Conservation (phyloP, 257 asterid genomes). For the Ocimum tenuiflorum region DNA sequence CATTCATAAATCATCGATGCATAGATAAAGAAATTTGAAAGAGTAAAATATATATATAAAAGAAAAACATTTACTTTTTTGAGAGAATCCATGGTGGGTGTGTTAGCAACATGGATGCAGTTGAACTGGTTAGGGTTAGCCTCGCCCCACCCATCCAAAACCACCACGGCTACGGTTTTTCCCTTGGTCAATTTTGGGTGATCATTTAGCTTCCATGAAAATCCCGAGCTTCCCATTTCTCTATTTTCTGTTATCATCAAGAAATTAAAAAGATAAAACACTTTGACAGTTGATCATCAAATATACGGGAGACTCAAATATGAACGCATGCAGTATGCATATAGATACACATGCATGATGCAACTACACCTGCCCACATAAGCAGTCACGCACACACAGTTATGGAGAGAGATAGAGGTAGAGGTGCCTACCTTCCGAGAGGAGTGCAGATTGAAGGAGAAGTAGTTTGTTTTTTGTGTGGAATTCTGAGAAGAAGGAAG, state of each 20-base stretch:
- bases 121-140: conserved; percentile 72
- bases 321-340: neutral
- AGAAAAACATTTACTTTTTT: conserved; percentile 40
- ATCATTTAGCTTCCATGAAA: conserved; percentile 80
- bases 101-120: conserved; percentile 85
- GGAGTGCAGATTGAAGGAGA: neutral
- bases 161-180: conserved; percentile 66
- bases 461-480: neutral
- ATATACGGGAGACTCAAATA: neutral
- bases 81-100: conserved; percentile 95
- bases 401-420: neutral
- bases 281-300: neutral
- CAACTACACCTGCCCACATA: neutral
- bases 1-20: neutral
- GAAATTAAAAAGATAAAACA: neutral
- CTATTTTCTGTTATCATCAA: conserved; percentile 1
- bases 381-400: no score
- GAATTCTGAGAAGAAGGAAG: neutral
- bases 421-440: neutral
- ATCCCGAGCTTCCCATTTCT: conserved; percentile 65
- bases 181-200: conserved; percentile 80
- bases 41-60: no score
- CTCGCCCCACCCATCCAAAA: conserved; percentile 99
- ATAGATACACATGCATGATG: neutral
- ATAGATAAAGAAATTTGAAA: neutral